Evolutionary conservation across 2,329 filamentous ascomycete species (phyloP).

Genomic region (Erysiphe neolycopersici): DNA sequence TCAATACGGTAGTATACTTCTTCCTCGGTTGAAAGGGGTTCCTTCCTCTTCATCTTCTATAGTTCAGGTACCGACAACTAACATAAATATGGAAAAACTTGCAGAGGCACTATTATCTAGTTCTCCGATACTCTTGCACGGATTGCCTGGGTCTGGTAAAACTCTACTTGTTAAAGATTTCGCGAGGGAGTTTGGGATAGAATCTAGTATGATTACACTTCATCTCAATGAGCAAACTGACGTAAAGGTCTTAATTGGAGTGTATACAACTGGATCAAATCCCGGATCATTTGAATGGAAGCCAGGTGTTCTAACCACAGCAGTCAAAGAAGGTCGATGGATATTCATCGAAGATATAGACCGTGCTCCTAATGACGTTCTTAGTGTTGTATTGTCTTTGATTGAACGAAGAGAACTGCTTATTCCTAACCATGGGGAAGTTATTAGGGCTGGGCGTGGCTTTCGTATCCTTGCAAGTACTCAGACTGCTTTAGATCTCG

Average conservation of each 20-base stretch:
- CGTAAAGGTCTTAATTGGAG: constrained; percentile 79
- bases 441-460: constrained; percentile 51
- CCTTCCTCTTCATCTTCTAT: constrained; percentile 23
- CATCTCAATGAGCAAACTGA: constrained; percentile 97
- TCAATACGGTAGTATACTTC: constrained; percentile 36
- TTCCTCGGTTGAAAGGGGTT: constrained; percentile 32
- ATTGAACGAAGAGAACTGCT: constrained; percentile 81
- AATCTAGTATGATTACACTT: constrained; percentile 65
- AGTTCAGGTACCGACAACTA: constrained; percentile 46
- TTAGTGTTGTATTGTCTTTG: constrained; percentile 74
- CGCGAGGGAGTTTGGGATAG: constrained; percentile 52
- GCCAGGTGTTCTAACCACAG: constrained; percentile 75
- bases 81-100: constrained; percentile 42
- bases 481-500: constrained; percentile 44
- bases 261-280: constrained; percentile 72
- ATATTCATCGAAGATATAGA: constrained; percentile 93
- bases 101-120: constrained; percentile 37
- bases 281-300: constrained; percentile 84
- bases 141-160: constrained; percentile 70
- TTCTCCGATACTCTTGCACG: constrained; percentile 56
- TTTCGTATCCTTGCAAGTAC: constrained; percentile 88
- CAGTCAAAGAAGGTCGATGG: constrained; percentile 84
- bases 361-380: constrained; percentile 76
- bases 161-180: constrained; percentile 64
- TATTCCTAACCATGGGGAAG: constrained; percentile 71